Base-by-base conservation (phyloP, 2,329 filamentous ascomycete species). In the Fusarium nodosum region DNA sequence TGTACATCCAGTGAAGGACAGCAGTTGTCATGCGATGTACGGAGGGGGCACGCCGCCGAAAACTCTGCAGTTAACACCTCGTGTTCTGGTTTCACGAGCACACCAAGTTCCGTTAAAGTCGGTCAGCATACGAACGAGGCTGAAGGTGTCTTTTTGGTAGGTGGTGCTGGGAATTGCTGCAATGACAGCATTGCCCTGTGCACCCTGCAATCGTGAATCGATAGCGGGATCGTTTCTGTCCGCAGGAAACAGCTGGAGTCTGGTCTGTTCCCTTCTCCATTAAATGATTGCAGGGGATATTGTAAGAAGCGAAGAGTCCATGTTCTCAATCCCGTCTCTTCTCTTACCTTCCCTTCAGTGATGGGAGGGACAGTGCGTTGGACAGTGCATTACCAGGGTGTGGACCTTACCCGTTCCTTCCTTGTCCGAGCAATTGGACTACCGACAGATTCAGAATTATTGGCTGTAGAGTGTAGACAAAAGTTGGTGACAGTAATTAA, bases 41-140 rank as follows among this genome's bases (percentile, higher is more conserved):
- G 68, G 68, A 71, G 60, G 68, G 54, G 41, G 60, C 64, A 69
- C 65, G 54, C 64, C 68, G 68, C 51, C 8, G 60, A 66, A 63
- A 65, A 60, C n/a, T 51, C 50, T 71, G 39, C 60, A 58, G 7
- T 15, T 39, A n/a, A n/a, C n/a, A 52, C 38, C 60, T 66, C 67
- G 55, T 70, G 53, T 66, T 56, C 31, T 39, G 36, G n/a, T 51
- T 65, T 54, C 38, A 46, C 64, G 46, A 71, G 56, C 53, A 50
- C 68, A 54, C 68, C 68, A 68, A 59, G 45, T 61, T 68, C 34
- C 54, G 42, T 54, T 30, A 58, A 53, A 54, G 57, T 65, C 67
- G 58, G 67, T 68, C 59, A 70, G 64, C 63, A 66, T 42, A 34
- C 34, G 18, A 38, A 28, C 30, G 62, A 69, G 62, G 66, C 54